Conservation (phyloP, 768 basidiomycete genomes). For the Naematelia encephala region DNA sequence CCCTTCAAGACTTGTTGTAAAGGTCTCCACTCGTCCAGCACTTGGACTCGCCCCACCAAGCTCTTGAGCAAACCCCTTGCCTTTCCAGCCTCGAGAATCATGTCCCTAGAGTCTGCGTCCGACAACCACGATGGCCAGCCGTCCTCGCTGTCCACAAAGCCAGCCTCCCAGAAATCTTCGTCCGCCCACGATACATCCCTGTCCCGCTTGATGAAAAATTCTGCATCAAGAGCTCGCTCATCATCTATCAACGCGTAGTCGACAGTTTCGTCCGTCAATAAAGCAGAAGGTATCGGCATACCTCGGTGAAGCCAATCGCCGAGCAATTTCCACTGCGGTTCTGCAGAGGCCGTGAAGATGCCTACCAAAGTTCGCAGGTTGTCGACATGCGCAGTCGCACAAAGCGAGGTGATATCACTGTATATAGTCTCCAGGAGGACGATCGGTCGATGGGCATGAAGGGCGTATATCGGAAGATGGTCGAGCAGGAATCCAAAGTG, state of each 20-base stretch:
- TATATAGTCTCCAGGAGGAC: conserved; percentile 28
- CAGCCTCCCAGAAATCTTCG: conserved; percentile 43
- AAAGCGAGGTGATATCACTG: not conserved
- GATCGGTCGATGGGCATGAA: conserved; percentile 13
- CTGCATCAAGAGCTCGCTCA: conserved; percentile 21
- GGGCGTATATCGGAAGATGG: conserved; percentile 10
- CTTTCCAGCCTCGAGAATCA: conserved; percentile 38
- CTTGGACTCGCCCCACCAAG: conserved; percentile 3
- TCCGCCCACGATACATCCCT: conserved; percentile 42
- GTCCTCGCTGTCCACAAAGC: conserved; percentile 19
- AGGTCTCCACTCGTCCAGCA: conserved; percentile 9
- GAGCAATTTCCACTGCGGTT: conserved; percentile 31
- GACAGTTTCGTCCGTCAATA: not conserved
- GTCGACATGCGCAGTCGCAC: not conserved
- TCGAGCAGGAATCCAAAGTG: conserved; percentile 14
- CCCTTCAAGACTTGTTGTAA: conserved; percentile 9
- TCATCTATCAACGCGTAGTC: conserved; percentile 3
- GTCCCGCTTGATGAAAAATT: conserved; percentile 37
- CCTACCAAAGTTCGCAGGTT: not conserved
- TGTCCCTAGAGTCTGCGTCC: conserved; percentile 6
- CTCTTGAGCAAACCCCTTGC: conserved; percentile 31
- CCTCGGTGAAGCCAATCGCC: conserved; percentile 32
- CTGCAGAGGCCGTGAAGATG: conserved; percentile 24
- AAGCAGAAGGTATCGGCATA: conserved; percentile 33
- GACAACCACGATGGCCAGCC: conserved; percentile 39